These are phyloP conservation scores for Colletotrichum costaricense DNA, from an alignment of 2,329 filamentous ascomycete genomes.

Conservation along the genomic window DNA sequence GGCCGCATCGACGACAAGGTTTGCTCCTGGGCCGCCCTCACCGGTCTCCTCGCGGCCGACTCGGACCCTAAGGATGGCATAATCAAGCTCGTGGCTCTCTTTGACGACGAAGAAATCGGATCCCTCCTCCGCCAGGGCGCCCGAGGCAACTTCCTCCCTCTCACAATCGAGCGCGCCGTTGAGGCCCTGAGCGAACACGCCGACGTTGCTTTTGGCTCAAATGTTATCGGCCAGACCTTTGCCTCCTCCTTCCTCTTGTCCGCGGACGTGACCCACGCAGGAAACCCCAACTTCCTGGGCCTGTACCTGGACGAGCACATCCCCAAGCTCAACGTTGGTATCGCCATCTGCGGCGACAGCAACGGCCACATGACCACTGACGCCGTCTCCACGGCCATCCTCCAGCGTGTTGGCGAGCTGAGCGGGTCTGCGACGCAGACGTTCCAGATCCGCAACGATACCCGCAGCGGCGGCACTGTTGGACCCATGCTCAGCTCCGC, in stretches of 20 bases:
- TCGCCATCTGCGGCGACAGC: conserved; percentile 82
- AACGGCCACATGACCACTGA: conserved; percentile 99
- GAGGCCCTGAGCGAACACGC: conserved; percentile 71
- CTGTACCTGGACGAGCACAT: conserved; percentile 88
- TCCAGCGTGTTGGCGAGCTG: conserved; percentile 82
- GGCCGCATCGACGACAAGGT: conserved; percentile 98
- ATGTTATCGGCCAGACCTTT: conserved; percentile 82
- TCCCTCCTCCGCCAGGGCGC: conserved; percentile 92
- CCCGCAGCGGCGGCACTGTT: conserved; percentile 90
- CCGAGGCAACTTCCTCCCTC: conserved; percentile 86
- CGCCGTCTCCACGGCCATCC: conserved; percentile 82
- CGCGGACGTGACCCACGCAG: conserved; percentile 92
- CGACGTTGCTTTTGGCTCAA: conserved; percentile 61
- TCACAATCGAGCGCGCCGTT: conserved; percentile 82
- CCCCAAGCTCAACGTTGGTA: conserved; percentile 88
- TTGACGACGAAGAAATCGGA: conserved; percentile 97
- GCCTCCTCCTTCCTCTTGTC: conserved; percentile 93
- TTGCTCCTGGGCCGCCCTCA: conserved; percentile 91
- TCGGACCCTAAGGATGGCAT: conserved; percentile 69
- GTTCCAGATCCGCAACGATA: conserved; percentile 97
- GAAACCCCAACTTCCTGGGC: conserved; percentile 91
- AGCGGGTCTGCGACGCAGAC: conserved; percentile 79
- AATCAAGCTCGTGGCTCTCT: conserved; percentile 92
- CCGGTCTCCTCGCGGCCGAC: conserved; percentile 80
- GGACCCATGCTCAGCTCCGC: conserved; percentile 87